phyloP scores from a whole-genome alignment of 208 protist species.

The Porcisia deanei region DNA sequence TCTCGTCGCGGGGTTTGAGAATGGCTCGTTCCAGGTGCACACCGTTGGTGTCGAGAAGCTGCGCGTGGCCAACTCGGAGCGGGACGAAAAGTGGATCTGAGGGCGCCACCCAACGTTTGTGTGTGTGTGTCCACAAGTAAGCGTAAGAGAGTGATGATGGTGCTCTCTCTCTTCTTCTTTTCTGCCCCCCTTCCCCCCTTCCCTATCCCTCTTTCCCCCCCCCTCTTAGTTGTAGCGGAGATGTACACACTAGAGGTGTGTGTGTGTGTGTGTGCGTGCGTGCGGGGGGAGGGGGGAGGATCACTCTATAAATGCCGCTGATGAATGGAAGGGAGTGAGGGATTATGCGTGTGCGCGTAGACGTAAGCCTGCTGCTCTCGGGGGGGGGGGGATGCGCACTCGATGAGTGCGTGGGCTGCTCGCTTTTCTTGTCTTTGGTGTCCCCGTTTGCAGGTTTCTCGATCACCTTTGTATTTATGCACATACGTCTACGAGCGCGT shows the following conservation, averaged over 20 bases:
- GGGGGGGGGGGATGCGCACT: too few species aligned
- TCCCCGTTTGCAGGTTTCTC: too few species aligned
- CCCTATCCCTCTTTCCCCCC: too few species aligned
- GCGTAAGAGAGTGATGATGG: neutral
- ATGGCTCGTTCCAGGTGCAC: constrained; percentile 77
- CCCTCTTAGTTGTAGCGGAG: neutral
- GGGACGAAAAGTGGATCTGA: constrained; percentile 73
- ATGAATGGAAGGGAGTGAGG: neutral
- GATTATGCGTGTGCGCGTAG: neutral
- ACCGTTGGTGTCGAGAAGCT: constrained; percentile 45
- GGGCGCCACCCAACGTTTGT: neutral
- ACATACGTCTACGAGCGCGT: too few species aligned
- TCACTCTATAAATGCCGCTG: neutral
- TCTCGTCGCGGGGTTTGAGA: constrained; percentile 74
- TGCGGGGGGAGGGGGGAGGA: neutral
- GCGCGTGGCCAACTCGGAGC: constrained; percentile 41
- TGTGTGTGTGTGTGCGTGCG: too few species aligned
- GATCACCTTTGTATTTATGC: too few species aligned
- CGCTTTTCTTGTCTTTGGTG: neutral
- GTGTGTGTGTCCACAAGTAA: neutral
- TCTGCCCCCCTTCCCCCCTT: neutral
- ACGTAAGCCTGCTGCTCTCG: neutral
- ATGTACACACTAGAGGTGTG: neutral
- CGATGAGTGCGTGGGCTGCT: neutral
- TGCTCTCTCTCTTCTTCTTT: constrained; percentile 1